Percentiles rank a stretch among this genome's conserved stretches.
These are phyloP conservation scores for Filosporella fistucella DNA, from an alignment of 495 filamentous ascomycete genomes.

Conservation along the genomic window DNA sequence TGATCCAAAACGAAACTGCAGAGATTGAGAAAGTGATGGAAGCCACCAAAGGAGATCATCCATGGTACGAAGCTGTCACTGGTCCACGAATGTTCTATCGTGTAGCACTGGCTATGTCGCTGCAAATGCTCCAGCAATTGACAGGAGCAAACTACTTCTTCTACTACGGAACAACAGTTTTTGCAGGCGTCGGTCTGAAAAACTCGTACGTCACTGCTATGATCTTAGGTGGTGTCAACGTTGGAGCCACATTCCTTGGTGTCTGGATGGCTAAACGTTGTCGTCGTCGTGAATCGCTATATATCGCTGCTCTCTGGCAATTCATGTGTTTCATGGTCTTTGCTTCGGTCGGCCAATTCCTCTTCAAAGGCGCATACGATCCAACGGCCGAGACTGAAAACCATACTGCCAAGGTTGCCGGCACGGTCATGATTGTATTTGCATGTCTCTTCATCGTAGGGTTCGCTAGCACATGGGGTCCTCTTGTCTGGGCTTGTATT, in stretches of 20 bases:
- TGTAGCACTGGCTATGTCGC: slow-evolving; percentile 59
- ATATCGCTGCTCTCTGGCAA: slow-evolving; percentile 63
- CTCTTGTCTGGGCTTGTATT: slow-evolving; percentile 75
- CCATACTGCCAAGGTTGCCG: slow-evolving; percentile 55
- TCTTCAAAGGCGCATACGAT: slow-evolving; percentile 42
- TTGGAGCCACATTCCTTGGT: slow-evolving; percentile 59
- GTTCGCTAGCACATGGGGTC: slow-evolving; percentile 75
- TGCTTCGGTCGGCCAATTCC: slow-evolving; percentile 58
- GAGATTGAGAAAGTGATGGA: slow-evolving; percentile 66
- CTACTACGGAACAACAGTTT: slow-evolving; percentile 52
- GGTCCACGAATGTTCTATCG: slow-evolving; percentile 72
- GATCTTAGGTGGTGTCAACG: slow-evolving; percentile 66
- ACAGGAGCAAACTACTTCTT: slow-evolving; percentile 57
- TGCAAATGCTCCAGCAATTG: slow-evolving; percentile 69
- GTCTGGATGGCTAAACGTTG: slow-evolving; percentile 66
- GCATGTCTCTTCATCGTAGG: slow-evolving; percentile 68
- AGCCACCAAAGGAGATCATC: slow-evolving; percentile 44
- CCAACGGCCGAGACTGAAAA: too few species aligned
- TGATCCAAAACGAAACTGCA: slow-evolving; percentile 64
- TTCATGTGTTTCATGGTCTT: slow-evolving; percentile 70
- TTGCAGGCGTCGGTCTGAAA: slow-evolving; percentile 55
- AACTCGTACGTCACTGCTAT: slow-evolving; percentile 66
- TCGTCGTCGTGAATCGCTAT: slow-evolving; percentile 63
- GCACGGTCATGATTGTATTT: slow-evolving; percentile 72
- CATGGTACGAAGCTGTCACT: slow-evolving; percentile 64